These are phyloP conservation scores for Ehretia macrophylla DNA, from an alignment of 257 asterid species.

Conservation along the genomic window DNA sequence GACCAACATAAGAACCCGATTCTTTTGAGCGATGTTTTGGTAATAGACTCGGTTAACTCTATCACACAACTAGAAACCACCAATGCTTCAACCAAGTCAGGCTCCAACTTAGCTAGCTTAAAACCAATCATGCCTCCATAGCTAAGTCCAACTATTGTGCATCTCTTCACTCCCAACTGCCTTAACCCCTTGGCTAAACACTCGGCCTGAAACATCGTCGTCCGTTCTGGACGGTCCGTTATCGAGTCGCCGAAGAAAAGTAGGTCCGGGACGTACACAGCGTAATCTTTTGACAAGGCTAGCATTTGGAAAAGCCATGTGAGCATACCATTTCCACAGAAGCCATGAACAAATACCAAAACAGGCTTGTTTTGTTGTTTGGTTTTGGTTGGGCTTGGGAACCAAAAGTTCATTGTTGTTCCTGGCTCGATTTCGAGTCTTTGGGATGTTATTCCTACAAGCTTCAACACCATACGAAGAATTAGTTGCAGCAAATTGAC, in stretches of 20 bases:
- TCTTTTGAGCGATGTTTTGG: background rate
- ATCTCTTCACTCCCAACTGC: constrained; percentile 26
- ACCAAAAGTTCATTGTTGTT: constrained; percentile 21
- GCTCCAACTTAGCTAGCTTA: constrained; percentile 20
- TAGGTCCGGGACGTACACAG: constrained; percentile 20
- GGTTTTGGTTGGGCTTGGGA: background rate
- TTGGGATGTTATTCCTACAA: constrained; percentile 8
- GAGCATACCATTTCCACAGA: constrained; percentile 7
- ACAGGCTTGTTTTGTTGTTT: constrained; percentile 12
- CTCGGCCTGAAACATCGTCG: constrained; percentile 15
- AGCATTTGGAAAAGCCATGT: constrained; percentile 16
- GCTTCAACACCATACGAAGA: constrained; percentile 3
- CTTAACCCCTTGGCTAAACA: constrained; percentile 27
- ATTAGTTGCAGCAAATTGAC: background rate
- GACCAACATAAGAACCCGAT: constrained; percentile 2
- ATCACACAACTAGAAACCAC: constrained; percentile 12
- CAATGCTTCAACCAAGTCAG: constrained; percentile 23
- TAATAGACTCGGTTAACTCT: constrained; percentile 16
- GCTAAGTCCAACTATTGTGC: constrained; percentile 27
- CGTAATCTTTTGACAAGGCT: background rate
- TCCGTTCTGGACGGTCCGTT: constrained; percentile 2
- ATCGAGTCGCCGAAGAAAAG: constrained; percentile 18
- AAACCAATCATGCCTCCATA: constrained; percentile 26
- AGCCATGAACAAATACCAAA: constrained; percentile 16
- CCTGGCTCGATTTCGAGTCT: constrained; percentile 23